phyloP scores from a whole-genome alignment of 805 yeast species.

The Suhomyces pyralidae region DNA sequence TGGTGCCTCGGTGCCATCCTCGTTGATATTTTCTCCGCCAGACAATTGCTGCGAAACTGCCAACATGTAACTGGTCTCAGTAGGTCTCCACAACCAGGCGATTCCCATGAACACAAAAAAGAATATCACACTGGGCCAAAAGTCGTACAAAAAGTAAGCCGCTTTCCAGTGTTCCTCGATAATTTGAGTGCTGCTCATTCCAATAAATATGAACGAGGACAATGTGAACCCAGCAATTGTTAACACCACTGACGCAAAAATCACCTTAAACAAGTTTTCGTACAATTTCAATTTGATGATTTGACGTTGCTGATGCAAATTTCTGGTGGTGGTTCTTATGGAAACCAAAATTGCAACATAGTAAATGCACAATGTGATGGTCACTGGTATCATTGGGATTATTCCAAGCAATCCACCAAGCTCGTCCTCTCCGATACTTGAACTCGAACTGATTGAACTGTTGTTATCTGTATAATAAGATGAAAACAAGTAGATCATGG shows the following conservation, averaged over 20 bases:
- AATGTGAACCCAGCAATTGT: slow-evolving; percentile 69
- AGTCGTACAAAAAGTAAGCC: slow-evolving; percentile 82
- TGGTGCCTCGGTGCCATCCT: slow-evolving; percentile 41
- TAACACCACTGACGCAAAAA: slow-evolving; percentile 67
- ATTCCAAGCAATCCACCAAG: slow-evolving; percentile 48
- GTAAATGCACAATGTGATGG: slow-evolving; percentile 64
- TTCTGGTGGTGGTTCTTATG: slow-evolving; percentile 68
- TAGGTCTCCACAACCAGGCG: slow-evolving; percentile 96
- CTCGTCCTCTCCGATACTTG: slow-evolving; percentile 50
- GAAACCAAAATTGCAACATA: slow-evolving; percentile 74
- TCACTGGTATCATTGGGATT: slow-evolving; percentile 66
- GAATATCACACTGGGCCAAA: slow-evolving; percentile 92
- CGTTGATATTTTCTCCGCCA: slow-evolving; percentile 42
- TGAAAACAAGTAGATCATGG: slow-evolving; percentile 33
- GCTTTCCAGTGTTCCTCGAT: slow-evolving; percentile 90
- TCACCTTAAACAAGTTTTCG: slow-evolving; percentile 68
- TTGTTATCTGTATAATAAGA: slow-evolving; percentile 30
- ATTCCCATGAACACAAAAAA: slow-evolving; percentile 78
- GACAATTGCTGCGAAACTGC: slow-evolving; percentile 94
- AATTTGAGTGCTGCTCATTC: slow-evolving; percentile 71
- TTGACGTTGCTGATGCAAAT: slow-evolving; percentile 82
- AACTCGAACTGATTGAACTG: slow-evolving; percentile 20
- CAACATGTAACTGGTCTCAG: slow-evolving; percentile 88
- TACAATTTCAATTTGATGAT: slow-evolving; percentile 87
- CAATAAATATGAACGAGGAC: slow-evolving; percentile 66